Evolutionary conservation across 352 stramenopile species (phyloP).

Genomic region (Thraustochytrium sp.): DNA sequence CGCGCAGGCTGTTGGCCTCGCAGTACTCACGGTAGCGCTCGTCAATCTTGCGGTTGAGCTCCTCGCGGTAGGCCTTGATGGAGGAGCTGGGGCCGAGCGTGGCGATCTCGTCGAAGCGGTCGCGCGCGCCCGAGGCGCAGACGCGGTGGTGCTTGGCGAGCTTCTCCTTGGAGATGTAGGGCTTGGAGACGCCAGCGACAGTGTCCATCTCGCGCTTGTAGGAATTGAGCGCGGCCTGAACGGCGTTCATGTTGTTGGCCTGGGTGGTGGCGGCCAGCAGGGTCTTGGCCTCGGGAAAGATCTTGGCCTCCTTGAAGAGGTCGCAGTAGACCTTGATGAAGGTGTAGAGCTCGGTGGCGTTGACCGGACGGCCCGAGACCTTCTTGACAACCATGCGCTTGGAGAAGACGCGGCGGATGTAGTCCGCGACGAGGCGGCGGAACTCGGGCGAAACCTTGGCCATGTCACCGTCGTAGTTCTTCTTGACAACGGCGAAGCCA

Average conservation of each 20-base stretch:
- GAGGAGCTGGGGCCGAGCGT: constrained; percentile 75
- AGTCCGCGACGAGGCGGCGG: constrained; percentile 83
- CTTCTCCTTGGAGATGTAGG: constrained; percentile 77
- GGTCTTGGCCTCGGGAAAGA: constrained; percentile 94
- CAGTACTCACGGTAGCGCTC: constrained; percentile 79
- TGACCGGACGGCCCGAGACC: constrained; percentile 87
- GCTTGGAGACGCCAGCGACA: constrained; percentile 69
- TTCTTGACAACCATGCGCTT: constrained; percentile 80
- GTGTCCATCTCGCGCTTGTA: constrained; percentile 92
- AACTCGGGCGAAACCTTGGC: constrained; percentile 88
- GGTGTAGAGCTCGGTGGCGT: constrained; percentile 80
- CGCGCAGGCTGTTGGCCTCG: constrained; percentile 86
- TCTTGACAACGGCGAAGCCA: constrained; percentile 90
- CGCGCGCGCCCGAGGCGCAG: constrained; percentile 68
- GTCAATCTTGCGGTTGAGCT: constrained; percentile 76
- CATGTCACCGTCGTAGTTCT: constrained; percentile 90
- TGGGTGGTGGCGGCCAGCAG: constrained; percentile 92
- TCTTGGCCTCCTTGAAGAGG: constrained; percentile 88
- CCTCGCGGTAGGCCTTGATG: constrained; percentile 71
- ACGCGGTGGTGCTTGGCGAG: constrained; percentile 77
- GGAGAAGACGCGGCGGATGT: constrained; percentile 88
- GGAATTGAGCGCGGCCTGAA: constrained; percentile 56
- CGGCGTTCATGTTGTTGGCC: constrained; percentile 92
- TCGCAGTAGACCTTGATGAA: constrained; percentile 94
- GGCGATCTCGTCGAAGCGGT: constrained; percentile 84